phyloP scores from a whole-genome alignment of 805 yeast species.

The Lipomyces chichibuensis region DNA sequence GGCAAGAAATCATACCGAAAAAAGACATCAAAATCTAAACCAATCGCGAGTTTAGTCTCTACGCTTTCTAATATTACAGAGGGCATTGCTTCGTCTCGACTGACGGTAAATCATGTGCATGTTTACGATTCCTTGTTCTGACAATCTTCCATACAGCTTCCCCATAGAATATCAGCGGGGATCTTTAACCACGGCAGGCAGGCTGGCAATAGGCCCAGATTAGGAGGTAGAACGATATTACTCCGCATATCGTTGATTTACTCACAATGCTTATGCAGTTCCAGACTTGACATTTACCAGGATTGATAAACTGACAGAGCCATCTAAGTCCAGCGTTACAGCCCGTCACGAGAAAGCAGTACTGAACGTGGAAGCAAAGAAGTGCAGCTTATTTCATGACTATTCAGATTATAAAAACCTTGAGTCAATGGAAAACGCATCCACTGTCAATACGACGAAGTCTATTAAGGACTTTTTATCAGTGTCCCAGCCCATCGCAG shows the following conservation, averaged over 20 bases:
- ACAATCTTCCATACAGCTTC: not conserved
- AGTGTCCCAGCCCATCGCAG: not conserved
- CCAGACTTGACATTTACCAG: slow-evolving; percentile 7
- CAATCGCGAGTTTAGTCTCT: not conserved
- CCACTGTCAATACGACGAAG: not conserved
- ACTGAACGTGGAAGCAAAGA: not conserved
- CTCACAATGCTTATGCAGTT: not conserved
- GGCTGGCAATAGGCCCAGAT: not conserved
- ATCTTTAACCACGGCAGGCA: slow-evolving; percentile 2
- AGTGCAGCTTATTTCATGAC: not conserved
- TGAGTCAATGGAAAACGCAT: not conserved
- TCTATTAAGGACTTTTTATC: not conserved
- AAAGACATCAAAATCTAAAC: not conserved
- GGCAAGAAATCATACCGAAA: slow-evolving; percentile 3
- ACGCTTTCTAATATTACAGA: not conserved
- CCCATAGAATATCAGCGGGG: not conserved
- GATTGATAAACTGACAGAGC: not conserved
- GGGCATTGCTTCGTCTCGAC: not conserved
- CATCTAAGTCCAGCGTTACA: not conserved
- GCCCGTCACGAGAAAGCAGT: not conserved
- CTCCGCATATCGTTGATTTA: not conserved
- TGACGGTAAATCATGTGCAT: slow-evolving; percentile 4
- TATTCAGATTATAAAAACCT: not conserved
- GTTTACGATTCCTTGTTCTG: not conserved
- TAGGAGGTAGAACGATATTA: not conserved